These are phyloP conservation scores for Tetracladium marchalianum DNA, from an alignment of 495 filamentous ascomycete genomes.

Conservation along the genomic window DNA sequence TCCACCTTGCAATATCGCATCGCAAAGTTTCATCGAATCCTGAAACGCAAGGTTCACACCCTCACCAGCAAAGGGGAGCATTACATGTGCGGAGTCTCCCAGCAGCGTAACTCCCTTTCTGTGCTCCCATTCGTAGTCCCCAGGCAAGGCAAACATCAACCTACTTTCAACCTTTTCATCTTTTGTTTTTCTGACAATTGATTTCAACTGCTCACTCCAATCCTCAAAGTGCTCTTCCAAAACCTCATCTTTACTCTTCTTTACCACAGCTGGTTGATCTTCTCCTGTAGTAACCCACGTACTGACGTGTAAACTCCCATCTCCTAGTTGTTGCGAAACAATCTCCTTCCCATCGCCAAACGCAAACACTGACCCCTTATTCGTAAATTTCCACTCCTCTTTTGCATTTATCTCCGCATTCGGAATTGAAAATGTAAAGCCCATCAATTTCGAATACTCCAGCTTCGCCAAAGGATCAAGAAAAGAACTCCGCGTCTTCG, in stretches of 20 bases:
- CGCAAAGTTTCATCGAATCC: conserved; percentile 45
- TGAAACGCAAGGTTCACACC: conserved; percentile 48
- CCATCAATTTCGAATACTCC: conserved; percentile 27
- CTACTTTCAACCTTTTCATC: conserved; percentile 13
- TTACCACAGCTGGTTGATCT: background rate
- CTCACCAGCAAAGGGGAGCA: conserved; percentile 50
- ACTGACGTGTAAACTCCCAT: conserved; percentile 33
- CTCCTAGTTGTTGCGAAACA: conserved; percentile 36
- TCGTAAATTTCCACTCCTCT: conserved; percentile 29
- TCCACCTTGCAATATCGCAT: conserved; percentile 13
- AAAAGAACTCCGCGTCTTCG: conserved; percentile 26
- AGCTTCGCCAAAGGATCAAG: conserved; percentile 16
- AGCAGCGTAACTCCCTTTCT: conserved; percentile 39
- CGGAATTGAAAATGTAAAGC: conserved; percentile 26
- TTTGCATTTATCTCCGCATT: conserved; percentile 29
- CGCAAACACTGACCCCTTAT: conserved; percentile 36
- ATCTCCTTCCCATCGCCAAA: conserved; percentile 31
- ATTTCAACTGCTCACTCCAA: conserved; percentile 1
- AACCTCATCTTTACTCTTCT: background rate
- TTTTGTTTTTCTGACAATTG: conserved; percentile 5
- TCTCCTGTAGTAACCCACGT: conserved; percentile 9
- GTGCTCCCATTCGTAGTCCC: conserved; percentile 41
- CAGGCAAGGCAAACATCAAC: conserved; percentile 41
- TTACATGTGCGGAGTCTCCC: conserved; percentile 55
- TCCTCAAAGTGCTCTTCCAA: background rate